Conservation (phyloP, 2,329 filamentous ascomycete species). For the Leptographium lundbergii region DNA sequence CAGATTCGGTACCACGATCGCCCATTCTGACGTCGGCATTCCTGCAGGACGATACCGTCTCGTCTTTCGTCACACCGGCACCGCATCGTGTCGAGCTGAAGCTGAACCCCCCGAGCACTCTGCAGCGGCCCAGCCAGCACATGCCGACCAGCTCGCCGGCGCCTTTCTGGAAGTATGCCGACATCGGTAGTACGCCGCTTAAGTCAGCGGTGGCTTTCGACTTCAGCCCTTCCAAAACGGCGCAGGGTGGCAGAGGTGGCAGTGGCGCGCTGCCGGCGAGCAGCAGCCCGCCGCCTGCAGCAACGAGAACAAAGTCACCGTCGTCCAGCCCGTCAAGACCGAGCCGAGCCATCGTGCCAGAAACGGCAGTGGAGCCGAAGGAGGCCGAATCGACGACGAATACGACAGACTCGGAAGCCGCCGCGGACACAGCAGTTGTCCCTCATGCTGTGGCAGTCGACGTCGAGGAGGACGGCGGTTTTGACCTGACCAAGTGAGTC, state of each 20-base stretch:
- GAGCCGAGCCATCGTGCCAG: conserved; percentile 6
- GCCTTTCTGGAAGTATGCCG: conserved; percentile 79
- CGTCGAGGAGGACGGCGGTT: conserved; percentile 38
- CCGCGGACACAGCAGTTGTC: not conserved
- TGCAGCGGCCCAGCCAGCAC: conserved; percentile 70
- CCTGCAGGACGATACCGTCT: conserved; percentile 46
- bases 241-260: conserved; percentile 5
- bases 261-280: conserved; percentile 28
- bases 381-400: not conserved
- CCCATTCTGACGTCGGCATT: conserved; percentile 51
- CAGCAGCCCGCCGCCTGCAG: conserved; percentile 42
- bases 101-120: conserved; percentile 67
- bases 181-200: conserved; percentile 61
- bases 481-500: conserved; percentile 45
- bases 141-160: conserved; percentile 78
- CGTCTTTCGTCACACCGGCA: conserved; percentile 57
- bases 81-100: conserved; percentile 61
- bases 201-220: conserved; percentile 37
- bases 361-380: conserved; percentile 5
- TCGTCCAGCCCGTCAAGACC: conserved; percentile 35
- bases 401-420: not conserved
- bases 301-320: conserved; percentile 32
- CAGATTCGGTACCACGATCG: conserved; percentile 34
- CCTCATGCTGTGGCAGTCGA: conserved; percentile 11
- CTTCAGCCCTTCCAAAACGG: conserved; percentile 42